Evolutionary conservation across 139 green algal genomes (phyloP).

Genomic region (Chlorella sp.): DNA sequence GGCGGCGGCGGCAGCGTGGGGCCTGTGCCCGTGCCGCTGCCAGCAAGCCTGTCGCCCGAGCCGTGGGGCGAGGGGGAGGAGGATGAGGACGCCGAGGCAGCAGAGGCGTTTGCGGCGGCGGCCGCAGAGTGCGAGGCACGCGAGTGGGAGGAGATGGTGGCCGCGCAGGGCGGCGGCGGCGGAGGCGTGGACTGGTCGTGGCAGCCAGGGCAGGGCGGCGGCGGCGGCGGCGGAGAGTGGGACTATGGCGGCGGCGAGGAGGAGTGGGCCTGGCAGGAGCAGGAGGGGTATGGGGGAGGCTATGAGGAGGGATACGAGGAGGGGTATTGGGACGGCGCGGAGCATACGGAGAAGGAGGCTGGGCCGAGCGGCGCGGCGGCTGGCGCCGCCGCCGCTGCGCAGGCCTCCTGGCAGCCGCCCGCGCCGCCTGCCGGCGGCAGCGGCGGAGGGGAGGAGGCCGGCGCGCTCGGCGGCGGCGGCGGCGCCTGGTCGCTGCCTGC

Average conservation of each 20-base stretch:
- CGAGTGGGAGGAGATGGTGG: too few species aligned
- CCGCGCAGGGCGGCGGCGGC: too few species aligned
- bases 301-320: not conserved
- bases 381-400: constrained; percentile 1
- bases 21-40: constrained; percentile 9
- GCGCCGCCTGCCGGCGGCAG: not conserved
- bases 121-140: too few species aligned
- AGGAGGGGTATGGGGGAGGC: not conserved
- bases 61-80: too few species aligned
- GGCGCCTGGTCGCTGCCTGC: not conserved
- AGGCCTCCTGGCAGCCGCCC: not conserved
- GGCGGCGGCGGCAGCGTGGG: not conserved
- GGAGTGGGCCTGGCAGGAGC: not conserved
- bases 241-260: not conserved
- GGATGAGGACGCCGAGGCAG: too few species aligned
- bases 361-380: not conserved
- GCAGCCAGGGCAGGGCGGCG: too few species aligned
- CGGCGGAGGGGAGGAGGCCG: constrained; percentile 5
- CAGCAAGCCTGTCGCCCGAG: too few species aligned
- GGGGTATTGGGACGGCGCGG: constrained; percentile 3
- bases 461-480: constrained; percentile 4
- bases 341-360: not conserved
- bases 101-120: too few species aligned
- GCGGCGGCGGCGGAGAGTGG: too few species aligned
- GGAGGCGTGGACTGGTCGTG: too few species aligned